Base-by-base conservation (phyloP, 164 flowering plant species). In the Kalanchoe fedtschenkoi region DNA sequence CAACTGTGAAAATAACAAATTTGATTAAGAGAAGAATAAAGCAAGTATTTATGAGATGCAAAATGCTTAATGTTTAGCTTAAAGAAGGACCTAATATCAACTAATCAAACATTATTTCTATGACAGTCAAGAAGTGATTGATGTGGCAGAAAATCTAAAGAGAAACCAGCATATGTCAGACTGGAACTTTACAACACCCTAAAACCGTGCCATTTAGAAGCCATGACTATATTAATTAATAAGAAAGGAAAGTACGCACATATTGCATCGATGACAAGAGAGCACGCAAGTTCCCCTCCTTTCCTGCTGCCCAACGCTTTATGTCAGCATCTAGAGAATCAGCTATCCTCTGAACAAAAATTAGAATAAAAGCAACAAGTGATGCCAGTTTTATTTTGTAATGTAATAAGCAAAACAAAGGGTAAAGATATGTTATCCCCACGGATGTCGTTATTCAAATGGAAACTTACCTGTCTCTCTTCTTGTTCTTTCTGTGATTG, bases 241-340 rank as follows among this genome's bases (percentile, higher is more conserved):
- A 44, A 33, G 16, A 41, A n/a, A 58, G 15, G 44, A 46, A 64
- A 42, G 41, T 47, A 75, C 88, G 17, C 57, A 93, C 98, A 67
- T 76, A 60, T 69, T 90, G 95, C 75, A 93, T 72, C 30, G 96
- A 73, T 54, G 97, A 93, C 60, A 93, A 59, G 60, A 93, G 65
- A 39, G 97, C 95, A 55, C 97, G 95, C 80, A 93, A 74, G 68
- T 93, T 93, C 68, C 89, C 90, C 74, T 90, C 91, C 72, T 87
- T 93, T 66, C 99, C 97, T 9, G 84, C 80, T 76, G 90, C 82
- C 99, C 99, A 93, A 17, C 87, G 88, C 77, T 83, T 88, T 67
- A 93, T 87, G 68, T 84, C 82, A 67, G 58, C 30, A 71, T 90
- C 89, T 68, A 88, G 56, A 26, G 76, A 72, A 58, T 83, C 95